Conservation (phyloP, 2,329 filamentous ascomycete species). For the Dactylonectria macrodidyma region DNA sequence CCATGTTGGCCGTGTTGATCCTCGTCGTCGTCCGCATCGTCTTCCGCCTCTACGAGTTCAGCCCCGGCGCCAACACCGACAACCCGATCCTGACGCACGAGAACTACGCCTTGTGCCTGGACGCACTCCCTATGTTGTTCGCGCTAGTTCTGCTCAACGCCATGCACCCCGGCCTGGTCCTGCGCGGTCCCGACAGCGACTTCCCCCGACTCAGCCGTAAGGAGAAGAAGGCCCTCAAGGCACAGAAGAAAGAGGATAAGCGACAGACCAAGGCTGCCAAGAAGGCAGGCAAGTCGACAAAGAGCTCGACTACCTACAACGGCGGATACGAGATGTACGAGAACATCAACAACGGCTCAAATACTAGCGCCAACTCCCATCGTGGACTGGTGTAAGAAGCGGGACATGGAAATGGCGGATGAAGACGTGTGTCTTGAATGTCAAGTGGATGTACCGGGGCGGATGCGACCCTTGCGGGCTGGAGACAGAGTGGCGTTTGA, state of each 20-base stretch:
- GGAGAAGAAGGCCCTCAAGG: constrained; percentile 61
- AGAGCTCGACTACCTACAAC: constrained; percentile 16
- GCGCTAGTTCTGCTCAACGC: constrained; percentile 58
- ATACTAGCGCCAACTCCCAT: constrained; percentile 12
- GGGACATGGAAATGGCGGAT: not conserved
- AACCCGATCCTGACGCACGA: constrained; percentile 66
- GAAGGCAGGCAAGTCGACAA: constrained; percentile 36
- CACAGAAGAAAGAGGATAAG: constrained; percentile 53
- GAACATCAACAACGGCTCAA: constrained; percentile 12
- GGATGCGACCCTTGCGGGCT: constrained; percentile 1
- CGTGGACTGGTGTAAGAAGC: constrained; percentile 19
- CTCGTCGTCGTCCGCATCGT: constrained; percentile 67
- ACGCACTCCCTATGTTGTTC: constrained; percentile 71
- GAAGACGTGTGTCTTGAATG: not conserved
- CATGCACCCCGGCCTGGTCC: constrained; percentile 64
- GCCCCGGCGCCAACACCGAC: constrained; percentile 57
- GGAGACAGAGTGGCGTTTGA: constrained; percentile 15
- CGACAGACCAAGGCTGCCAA: constrained; percentile 41
- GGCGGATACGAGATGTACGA: constrained; percentile 35
- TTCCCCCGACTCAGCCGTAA: constrained; percentile 59
- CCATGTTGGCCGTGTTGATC: constrained; percentile 52
- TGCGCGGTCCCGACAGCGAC: constrained; percentile 61
- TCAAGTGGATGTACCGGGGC: constrained; percentile 15
- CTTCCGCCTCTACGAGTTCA: constrained; percentile 72
- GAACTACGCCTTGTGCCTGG: constrained; percentile 65